Base-by-base conservation (phyloP, 306 rosid species). In the Trifolium subterraneum region DNA sequence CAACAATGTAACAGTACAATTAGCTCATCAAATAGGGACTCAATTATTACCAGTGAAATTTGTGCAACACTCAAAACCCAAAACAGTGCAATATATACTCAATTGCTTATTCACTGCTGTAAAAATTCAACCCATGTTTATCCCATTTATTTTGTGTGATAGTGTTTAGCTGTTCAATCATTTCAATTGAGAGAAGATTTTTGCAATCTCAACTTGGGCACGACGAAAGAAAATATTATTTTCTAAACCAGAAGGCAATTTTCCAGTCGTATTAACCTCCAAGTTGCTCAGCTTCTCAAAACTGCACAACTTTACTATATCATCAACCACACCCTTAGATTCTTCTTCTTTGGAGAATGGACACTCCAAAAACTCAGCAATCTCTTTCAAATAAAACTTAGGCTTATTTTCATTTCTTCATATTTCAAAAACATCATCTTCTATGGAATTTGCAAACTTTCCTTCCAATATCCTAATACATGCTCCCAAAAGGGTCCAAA, bases 321-420 rank as follows among this genome's bases (percentile, higher is more conserved):
- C 72, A 44, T 25, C 39, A 47, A 45, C 10, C 58, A 67, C 41
- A 4, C 72, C 72, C 6, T 10, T 7, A 1, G 15, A 27, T 27
- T 67, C 58, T 45, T 67, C 72, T 67, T 67, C 58, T 25, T 45
- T 5, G 0, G 72, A 23, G 10, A 67, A 67, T 15, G 72, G 15
- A 6, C 72, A 67, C 20, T 35, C 72, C 22, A 67, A 13, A 36
- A 36, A 36, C 10, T 36, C 2, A 36, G 41, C 41, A 36, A 36
- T 36, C 41, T 36, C 10, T 36, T 7, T 36, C 10, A 36, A 36
- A 36, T 36, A 36, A 36, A 36, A 36, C 6, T 7, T 1, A 36
- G 41, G 41, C 41, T 36, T 36, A 36, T 6, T 7, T 36, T 36
- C 41, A 36, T 36, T 36, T 36, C 41, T 36, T 36, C 41, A 36